A percentile compares a stretch with the other conserved stretches of the same genome.
These are phyloP conservation scores for Forsythia suspensa DNA, from an alignment of 257 asterid species.

Conservation along the genomic window DNA sequence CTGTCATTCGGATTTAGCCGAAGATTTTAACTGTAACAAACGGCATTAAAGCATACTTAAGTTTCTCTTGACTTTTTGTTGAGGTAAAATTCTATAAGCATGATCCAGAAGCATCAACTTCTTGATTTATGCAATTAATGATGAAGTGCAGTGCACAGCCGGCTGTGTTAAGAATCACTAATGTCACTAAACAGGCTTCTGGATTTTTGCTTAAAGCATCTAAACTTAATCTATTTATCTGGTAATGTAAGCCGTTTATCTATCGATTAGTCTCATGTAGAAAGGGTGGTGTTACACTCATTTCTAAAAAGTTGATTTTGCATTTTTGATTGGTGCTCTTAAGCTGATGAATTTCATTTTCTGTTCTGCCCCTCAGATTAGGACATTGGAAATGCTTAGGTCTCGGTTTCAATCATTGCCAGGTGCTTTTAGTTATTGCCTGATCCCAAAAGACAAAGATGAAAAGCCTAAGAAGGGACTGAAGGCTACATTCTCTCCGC, in stretches of 20 bases:
- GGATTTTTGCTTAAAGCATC: not conserved
- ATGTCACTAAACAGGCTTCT: not conserved
- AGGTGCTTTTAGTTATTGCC: constrained; percentile 80
- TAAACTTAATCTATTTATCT: not conserved
- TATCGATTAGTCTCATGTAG: constrained; percentile 12
- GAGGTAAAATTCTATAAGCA: not conserved
- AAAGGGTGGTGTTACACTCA: not conserved
- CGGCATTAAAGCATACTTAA: not conserved
- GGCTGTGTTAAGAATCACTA: not conserved
- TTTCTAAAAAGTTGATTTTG: not conserved
- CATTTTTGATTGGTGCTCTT: not conserved
- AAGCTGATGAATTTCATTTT: constrained; percentile 27
- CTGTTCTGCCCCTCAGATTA: constrained; percentile 59
- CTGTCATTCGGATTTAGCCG: not conserved
- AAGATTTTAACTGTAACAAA: too few relatives aligned
- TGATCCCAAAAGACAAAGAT: constrained; percentile 73
- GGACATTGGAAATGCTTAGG: constrained; percentile 91
- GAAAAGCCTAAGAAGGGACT: constrained; percentile 70
- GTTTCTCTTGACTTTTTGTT: not conserved
- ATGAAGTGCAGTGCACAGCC: not conserved
- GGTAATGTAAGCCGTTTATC: not conserved
- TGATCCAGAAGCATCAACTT: not conserved
- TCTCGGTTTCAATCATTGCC: constrained; percentile 90
- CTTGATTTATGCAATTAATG: not conserved
- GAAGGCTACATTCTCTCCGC: constrained; percentile 73